A percentile compares a stretch with the other conserved stretches of the same genome.
These are phyloP conservation scores for Pilasporangium apinafurcum DNA, from an alignment of 352 stramenopile genomes.

Conservation along the genomic window DNA sequence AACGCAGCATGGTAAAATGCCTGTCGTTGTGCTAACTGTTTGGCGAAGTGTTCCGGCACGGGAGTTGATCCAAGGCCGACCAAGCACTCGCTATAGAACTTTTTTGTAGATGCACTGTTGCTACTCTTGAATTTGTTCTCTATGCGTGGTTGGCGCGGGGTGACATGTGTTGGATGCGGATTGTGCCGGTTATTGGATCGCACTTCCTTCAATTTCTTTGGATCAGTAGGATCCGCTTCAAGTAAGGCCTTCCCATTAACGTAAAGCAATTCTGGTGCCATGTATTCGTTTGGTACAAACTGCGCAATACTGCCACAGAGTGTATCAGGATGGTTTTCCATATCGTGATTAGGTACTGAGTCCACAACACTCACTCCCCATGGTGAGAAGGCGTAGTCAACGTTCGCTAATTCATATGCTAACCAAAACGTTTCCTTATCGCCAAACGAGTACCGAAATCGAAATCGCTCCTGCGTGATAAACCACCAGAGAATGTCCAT, in stretches of 20 bases:
- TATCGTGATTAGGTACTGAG: slow-evolving; percentile 25
- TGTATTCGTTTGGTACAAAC: slow-evolving; percentile 15
- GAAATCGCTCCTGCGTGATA: slow-evolving; percentile 21
- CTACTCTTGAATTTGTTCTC: too few species aligned
- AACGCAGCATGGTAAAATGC: slow-evolving; percentile 3
- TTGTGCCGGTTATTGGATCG: slow-evolving; percentile 8
- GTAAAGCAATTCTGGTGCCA: slow-evolving; percentile 19
- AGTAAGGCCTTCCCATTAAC: slow-evolving; percentile 46
- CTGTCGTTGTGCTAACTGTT: slow-evolving; percentile 8
- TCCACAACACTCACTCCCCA: slow-evolving; percentile 31
- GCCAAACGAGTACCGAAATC: slow-evolving; percentile 27
- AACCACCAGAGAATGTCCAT: slow-evolving; percentile 32
- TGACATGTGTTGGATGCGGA: slow-evolving; percentile 7
- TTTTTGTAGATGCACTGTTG: too few species aligned
- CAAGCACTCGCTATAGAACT: slow-evolving; percentile 9
- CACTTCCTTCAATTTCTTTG: slow-evolving; percentile 8
- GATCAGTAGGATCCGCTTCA: slow-evolving; percentile 25
- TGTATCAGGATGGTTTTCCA: slow-evolving; percentile 25
- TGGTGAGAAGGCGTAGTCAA: slow-evolving; percentile 42
- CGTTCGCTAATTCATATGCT: slow-evolving; percentile 38
- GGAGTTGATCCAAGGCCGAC: slow-evolving; percentile 9
- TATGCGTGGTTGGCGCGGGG: background rate
- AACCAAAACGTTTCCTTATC: slow-evolving; percentile 53
- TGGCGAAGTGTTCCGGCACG: slow-evolving; percentile 5
- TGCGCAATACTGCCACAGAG: slow-evolving; percentile 38